phyloP scores from a whole-genome alignment of 305 asterid genomes.

The Nicotiana rustica region DNA sequence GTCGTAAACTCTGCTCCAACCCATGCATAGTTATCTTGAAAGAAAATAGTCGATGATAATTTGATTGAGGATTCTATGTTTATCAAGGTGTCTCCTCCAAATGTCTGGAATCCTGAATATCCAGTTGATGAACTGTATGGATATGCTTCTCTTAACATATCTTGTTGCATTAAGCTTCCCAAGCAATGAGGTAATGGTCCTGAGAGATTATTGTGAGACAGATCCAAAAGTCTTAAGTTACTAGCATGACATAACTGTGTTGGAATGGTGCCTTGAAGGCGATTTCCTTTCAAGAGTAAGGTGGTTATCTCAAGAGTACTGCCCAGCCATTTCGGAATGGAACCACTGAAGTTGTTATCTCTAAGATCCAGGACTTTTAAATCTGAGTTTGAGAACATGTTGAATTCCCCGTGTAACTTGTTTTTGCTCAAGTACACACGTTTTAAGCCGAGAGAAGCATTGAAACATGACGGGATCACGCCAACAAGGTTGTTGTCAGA shows the following conservation, averaged over 20 bases:
- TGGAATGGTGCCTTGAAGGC: conserved; percentile 38
- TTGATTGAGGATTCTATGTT: not conserved
- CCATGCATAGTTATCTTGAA: not conserved
- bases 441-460: not conserved
- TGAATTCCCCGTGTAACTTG: conserved; percentile 24
- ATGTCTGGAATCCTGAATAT: not conserved
- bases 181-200: conserved; percentile 40
- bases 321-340: conserved; percentile 32
- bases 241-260: conserved; percentile 22
- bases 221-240: conserved; percentile 33
- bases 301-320: not conserved
- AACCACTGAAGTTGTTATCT: conserved; percentile 32
- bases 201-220: conserved; percentile 35
- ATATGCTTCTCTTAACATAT: fast-evolving
- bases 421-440: conserved; percentile 33
- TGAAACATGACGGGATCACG: conserved; percentile 34
- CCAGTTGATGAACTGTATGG: not conserved
- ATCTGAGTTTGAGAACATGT: not conserved
- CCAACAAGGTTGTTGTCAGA: conserved; percentile 31
- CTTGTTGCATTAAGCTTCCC: conserved; percentile 21
- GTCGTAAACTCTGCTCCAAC: conserved; percentile 39
- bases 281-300: conserved; percentile 36
- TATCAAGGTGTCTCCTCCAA: not conserved
- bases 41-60: fast-evolving
- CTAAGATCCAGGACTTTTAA: conserved; percentile 32